Percentiles rank a stretch among this genome's conserved stretches.
These are phyloP conservation scores for Theobroma cacao DNA, from an alignment of 345 rosid species.

Conservation along the genomic window DNA sequence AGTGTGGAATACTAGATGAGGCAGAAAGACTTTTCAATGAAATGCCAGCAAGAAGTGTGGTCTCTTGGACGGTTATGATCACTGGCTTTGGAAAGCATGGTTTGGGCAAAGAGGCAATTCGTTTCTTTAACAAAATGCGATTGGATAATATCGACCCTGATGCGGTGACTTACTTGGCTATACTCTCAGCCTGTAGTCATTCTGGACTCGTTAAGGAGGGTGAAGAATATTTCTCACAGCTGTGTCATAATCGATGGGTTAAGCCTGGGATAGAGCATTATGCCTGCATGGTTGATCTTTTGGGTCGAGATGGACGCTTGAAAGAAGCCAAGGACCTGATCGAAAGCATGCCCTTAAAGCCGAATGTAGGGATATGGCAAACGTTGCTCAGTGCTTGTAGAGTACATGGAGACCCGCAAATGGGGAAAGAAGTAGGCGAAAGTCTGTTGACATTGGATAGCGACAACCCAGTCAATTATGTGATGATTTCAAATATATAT, in stretches of 20 bases:
- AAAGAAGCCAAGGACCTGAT: conserved; percentile 69
- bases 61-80: conserved; percentile 91
- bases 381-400: conserved; percentile 83
- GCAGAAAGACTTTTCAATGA: conserved; percentile 57
- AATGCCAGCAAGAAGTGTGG: conserved; percentile 61
- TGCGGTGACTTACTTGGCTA: conserved; percentile 72
- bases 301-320: conserved; percentile 75
- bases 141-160: conserved; percentile 57
- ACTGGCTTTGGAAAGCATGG: conserved; percentile 94
- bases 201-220: conserved; percentile 73
- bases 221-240: conserved; percentile 48
- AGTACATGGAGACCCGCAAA: conserved; percentile 59
- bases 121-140: conserved; percentile 53
- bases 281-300: conserved; percentile 82
- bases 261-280: conserved; percentile 75
- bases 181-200: conserved; percentile 87
- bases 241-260: conserved; percentile 35
- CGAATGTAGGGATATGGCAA: conserved; percentile 84
- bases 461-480: conserved; percentile 68
- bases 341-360: conserved; percentile 58
- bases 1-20: conserved; percentile 69
- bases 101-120: conserved; percentile 59
- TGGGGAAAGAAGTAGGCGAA: conserved; percentile 67
- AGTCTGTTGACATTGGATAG: conserved; percentile 55
- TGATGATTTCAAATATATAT: conserved; percentile 76